These are phyloP conservation scores for Glaciozyma antarctica DNA, from an alignment of 768 basidiomycete species.

Conservation along the genomic window DNA sequence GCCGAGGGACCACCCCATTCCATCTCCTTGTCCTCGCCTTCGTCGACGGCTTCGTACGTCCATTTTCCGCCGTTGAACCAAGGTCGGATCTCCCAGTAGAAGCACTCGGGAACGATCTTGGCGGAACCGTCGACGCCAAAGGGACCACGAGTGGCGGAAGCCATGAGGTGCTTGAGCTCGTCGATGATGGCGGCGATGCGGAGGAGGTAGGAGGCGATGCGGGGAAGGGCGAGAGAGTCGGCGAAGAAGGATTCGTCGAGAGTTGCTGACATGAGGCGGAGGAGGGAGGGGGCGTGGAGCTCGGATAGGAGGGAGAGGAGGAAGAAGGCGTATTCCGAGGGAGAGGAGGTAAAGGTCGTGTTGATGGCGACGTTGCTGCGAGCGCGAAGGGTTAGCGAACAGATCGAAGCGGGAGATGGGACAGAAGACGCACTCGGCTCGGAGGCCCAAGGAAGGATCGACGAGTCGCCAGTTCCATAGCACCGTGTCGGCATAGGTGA, in stretches of 20 bases:
- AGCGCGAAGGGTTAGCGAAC: background rate
- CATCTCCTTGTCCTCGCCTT: conserved; percentile 41
- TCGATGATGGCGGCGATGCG: conserved; percentile 58
- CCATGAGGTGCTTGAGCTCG: conserved; percentile 53
- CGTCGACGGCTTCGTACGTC: conserved; percentile 62
- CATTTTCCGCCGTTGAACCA: conserved; percentile 83
- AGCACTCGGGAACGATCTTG: conserved; percentile 55
- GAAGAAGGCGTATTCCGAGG: conserved; percentile 79
- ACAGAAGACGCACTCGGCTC: background rate
- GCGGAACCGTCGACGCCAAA: conserved; percentile 10
- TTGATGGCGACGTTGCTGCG: conserved; percentile 52
- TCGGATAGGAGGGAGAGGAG: conserved; percentile 78
- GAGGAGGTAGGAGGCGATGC: conserved; percentile 59
- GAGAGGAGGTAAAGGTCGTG: conserved; percentile 59
- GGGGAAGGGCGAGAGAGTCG: conserved; percentile 53
- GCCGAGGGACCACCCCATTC: conserved; percentile 64
- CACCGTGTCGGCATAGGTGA: conserved; percentile 86
- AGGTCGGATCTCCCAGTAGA: conserved; percentile 81
- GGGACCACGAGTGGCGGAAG: conserved; percentile 54
- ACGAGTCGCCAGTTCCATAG: conserved; percentile 57
- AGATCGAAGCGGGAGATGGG: background rate
- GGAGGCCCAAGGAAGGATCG: conserved; percentile 11
- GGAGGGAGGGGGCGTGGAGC: conserved; percentile 68
- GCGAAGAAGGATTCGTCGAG: conserved; percentile 85
- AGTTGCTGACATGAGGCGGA: conserved; percentile 71